Evolutionary conservation across 257 asterid genomes (phyloP), one percentile per base, ranked within the genome.

Genomic region (Knoxia roxburghii): DNA sequence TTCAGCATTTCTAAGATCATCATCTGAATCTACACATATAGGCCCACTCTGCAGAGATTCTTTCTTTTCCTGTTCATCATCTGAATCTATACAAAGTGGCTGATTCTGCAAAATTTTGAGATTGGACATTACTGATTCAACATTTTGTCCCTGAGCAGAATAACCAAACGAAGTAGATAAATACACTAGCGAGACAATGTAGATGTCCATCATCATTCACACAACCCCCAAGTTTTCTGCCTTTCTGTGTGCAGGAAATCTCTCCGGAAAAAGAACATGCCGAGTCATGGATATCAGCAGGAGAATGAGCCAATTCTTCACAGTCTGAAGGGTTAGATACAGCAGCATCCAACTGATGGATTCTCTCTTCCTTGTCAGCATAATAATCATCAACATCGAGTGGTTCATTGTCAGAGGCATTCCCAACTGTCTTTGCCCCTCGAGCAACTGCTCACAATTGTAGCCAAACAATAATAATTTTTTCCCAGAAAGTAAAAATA

Each of bases 21-120:
- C 90, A 77, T 81, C 87, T 70, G 89, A 81, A 71, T 85, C 87
- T 57, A 83, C 64, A 74, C 73, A 46, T 53, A 71, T 53, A 54
- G 76, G 75, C 61, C 64, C 64, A 23, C 73, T 75, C 90, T 83
- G 81, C 82, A 78, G 30, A 61, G 32, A 35, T 54, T 57, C 46
- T 57, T 61, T 7, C 2, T 21, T 70, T 48, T 9, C 62, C 40
- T 53, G 78, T 72, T 80, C 93, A 68, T 88, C 91, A 78, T 81
- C 87, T 68, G 89, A 82, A 71, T 85, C 89, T 43, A 84, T 68
- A 77, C 63, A 43, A 71, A 74, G 65, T 51, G 75, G 77, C 56
- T 73, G 65, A 50, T 74, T 74, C 98, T 89, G 84, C 86, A 80
- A 62, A 52, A 32, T 52, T 62, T 49, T 59, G 67, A 53, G 57